Base-by-base conservation (phyloP, 179 eudicot species). In the Monotropa hypopitys region DNA sequence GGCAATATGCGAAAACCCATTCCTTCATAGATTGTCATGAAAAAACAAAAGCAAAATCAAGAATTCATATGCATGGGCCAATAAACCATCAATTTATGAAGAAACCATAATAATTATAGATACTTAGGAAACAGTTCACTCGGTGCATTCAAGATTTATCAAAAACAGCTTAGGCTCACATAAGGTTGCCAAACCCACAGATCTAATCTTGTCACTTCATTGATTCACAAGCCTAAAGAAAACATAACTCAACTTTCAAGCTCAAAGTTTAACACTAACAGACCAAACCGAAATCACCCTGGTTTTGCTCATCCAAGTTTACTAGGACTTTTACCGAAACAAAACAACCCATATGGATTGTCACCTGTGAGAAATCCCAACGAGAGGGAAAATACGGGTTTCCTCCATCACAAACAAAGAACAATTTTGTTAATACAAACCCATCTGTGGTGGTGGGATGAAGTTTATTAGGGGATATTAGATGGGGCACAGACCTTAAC, bases 211-310 rank as follows among this genome's bases (percentile, higher is more conserved):
- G 21, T 74, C 67, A 57, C 15, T 57, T 33, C 43, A 26, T 40
- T 40, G n/a, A 38, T 57, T 40, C 51, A 74, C 33, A 56, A 42
- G 68, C 77, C 35, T 40, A 57, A 23, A 74, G 40, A 74, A 40
- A 21, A 40, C 1, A 47, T 38, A 38, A 16, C 53, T 42, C 38
- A 23, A 42, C 13, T 54, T 72, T 72, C 62, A 72, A 72, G 6
- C 75, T 72, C 75, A 30, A 50, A 49, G 61, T 57, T 56, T 57
- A 23, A 23, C 63, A 50, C 54, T 1, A 51, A 50, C 7, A 32
- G 38, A 72, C 63, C 63, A 73, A 73, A 38, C 12, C 76, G n/a
- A 53, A 10, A 28, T 73, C 65, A 53, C 28, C 47, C 30, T 10
- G 32, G 18, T 53, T 33, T 51, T 54, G 47, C 47, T 50, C 13